Conservation (phyloP, 495 filamentous ascomycete genomes). For the Daldinia bambusicola region DNA sequence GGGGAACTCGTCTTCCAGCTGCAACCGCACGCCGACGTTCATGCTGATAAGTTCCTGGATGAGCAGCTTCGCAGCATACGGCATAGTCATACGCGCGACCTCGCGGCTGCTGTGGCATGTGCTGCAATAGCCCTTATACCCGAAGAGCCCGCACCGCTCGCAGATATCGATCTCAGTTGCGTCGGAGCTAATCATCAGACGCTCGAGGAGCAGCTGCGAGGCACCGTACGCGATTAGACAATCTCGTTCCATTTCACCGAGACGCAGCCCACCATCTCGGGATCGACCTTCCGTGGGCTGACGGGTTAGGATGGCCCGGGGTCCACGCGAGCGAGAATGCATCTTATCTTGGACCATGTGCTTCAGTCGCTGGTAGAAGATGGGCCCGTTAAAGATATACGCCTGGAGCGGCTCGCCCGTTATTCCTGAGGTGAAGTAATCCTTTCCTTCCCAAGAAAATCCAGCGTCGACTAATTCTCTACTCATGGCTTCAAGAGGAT, state of each 20-base stretch:
- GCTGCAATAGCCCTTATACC: slow-evolving; percentile 91
- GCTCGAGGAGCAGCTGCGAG: slow-evolving; percentile 89
- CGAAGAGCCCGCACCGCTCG: slow-evolving; percentile 91
- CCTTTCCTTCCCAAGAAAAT: slow-evolving; percentile 95
- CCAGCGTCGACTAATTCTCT: slow-evolving; percentile 83
- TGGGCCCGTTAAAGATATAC: slow-evolving; percentile 98
- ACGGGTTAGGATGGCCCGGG: slow-evolving; percentile 88
- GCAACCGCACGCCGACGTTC: slow-evolving; percentile 89
- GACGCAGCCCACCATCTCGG: slow-evolving; percentile 87
- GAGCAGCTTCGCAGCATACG: slow-evolving; percentile 97
- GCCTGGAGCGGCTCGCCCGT: slow-evolving; percentile 92
- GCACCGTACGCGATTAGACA: slow-evolving; percentile 96
- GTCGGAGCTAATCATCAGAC: slow-evolving; percentile 93
- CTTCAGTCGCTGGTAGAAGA: slow-evolving; percentile 99
- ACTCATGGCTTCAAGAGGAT: slow-evolving; percentile 90
- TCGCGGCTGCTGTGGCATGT: slow-evolving; percentile 83
- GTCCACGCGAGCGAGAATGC: slow-evolving; percentile 92
- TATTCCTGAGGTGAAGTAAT: slow-evolving; percentile 94
- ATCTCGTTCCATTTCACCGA: slow-evolving; percentile 99
- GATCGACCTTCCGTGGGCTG: slow-evolving; percentile 97
- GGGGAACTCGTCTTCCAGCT: slow-evolving; percentile 92
- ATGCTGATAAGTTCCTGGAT: slow-evolving; percentile 97
- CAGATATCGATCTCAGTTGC: slow-evolving; percentile 92
- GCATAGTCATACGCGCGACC: slow-evolving; percentile 91
- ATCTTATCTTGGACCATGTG: slow-evolving; percentile 99